Conservation (phyloP, 2,329 filamentous ascomycete genomes). For the Herpotrichia juniperi region DNA sequence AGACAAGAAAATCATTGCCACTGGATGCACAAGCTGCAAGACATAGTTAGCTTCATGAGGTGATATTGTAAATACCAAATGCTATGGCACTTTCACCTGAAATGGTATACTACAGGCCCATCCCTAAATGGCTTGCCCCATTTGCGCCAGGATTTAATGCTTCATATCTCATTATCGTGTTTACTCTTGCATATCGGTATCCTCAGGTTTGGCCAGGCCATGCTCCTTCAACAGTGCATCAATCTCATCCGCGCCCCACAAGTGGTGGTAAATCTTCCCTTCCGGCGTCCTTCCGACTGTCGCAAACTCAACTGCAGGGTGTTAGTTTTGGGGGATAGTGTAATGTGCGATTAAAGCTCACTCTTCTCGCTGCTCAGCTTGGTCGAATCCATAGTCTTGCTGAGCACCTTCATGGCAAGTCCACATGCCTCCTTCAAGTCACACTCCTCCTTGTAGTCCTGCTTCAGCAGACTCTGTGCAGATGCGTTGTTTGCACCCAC, state of each 20-base stretch:
- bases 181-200: conserved; percentile 44
- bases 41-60: conserved; percentile 24
- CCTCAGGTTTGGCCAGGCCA: conserved; percentile 75
- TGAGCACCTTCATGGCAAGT: conserved; percentile 97
- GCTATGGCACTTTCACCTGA: conserved; percentile 33
- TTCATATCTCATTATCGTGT: conserved; percentile 5
- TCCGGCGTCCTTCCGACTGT: conserved; percentile 95
- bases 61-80: conserved; percentile 22
- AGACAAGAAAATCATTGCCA: too few species aligned
- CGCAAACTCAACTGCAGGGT: conserved; percentile 84
- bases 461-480: conserved; percentile 95
- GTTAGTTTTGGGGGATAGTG: conserved; percentile 21
- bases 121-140: conserved; percentile 19
- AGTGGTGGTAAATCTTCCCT: conserved; percentile 96
- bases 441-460: conserved; percentile 99
- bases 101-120: conserved; percentile 40
- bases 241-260: conserved; percentile 98
- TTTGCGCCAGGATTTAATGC: conserved; percentile 2
- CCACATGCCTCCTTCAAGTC: conserved; percentile 94
- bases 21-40: not conserved
- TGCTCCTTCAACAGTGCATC: conserved; percentile 93
- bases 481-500: conserved; percentile 98
- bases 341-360: conserved; percentile 53
- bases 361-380: conserved; percentile 99
- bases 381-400: conserved; percentile 99